A percentile compares a stretch with the other conserved stretches of the same genome.
These are phyloP conservation scores for Trichoderma sp. DNA, from an alignment of 2,329 filamentous ascomycete species.

Conservation along the genomic window DNA sequence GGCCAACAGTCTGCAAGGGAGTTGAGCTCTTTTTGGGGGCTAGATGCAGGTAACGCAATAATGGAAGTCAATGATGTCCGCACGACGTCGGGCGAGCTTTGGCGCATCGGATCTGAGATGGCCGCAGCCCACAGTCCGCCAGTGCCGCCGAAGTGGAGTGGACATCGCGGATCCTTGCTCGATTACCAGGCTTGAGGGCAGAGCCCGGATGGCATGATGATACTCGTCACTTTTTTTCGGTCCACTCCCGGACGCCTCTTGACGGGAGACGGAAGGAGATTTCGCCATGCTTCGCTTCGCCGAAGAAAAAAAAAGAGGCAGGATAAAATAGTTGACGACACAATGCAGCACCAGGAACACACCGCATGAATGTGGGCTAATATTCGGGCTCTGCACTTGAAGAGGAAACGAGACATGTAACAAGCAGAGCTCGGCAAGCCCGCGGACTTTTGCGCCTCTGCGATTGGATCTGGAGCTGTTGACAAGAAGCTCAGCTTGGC, in stretches of 20 bases:
- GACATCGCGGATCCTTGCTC: slow-evolving; percentile 3
- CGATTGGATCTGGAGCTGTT: neutral
- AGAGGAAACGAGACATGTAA: slow-evolving; percentile 5
- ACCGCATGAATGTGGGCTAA: neutral
- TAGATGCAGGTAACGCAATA: slow-evolving; percentile 20
- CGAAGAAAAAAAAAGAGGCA: neutral
- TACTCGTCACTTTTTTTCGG: slow-evolving; percentile 5
- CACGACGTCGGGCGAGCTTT: slow-evolving; percentile 17
- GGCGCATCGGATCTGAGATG: slow-evolving; percentile 20
- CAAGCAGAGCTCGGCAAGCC: neutral
- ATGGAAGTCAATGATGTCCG: slow-evolving; percentile 14
- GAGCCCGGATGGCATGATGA: slow-evolving; percentile 14
- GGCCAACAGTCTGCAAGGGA: slow-evolving; percentile 6
- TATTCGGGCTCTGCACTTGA: neutral
- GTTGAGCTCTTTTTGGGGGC: neutral
- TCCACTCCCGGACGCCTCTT: neutral
- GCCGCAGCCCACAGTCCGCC: slow-evolving; percentile 11
- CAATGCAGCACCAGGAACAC: slow-evolving; percentile 4
- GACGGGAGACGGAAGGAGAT: neutral
- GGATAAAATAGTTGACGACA: neutral
- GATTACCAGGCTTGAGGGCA: neutral
- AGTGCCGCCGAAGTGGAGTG: slow-evolving; percentile 17
- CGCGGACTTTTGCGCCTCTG: neutral
- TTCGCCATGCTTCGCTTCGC: neutral
- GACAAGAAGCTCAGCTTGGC: slow-evolving; percentile 1